These are phyloP conservation scores for Perkinsus olseni DNA, from an alignment of 169 alveolate genomes.

Conservation along the genomic window DNA sequence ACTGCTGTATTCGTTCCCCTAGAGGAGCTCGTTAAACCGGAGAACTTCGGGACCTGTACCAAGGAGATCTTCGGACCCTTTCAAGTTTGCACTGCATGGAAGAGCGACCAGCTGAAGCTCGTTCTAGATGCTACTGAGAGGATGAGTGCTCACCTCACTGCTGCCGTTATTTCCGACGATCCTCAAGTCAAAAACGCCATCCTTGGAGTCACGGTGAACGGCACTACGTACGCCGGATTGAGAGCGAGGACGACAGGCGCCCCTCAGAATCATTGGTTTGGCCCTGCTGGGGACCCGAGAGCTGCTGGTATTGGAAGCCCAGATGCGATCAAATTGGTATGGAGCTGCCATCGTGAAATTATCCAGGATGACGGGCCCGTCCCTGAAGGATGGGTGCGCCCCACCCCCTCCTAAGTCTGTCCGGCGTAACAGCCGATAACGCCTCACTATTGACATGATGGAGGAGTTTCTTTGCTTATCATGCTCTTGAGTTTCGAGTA, in stretches of 20 bases:
- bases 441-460: not conserved
- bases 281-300: constrained; percentile 76
- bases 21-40: constrained; percentile 18
- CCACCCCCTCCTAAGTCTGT: constrained; percentile 32
- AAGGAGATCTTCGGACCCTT: constrained; percentile 74
- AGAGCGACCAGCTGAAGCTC: constrained; percentile 22
- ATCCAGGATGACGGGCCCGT: constrained; percentile 60
- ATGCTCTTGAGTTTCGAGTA: not conserved
- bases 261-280: constrained; percentile 82
- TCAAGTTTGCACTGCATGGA: constrained; percentile 59
- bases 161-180: constrained; percentile 71
- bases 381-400: constrained; percentile 35
- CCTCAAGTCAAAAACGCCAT: constrained; percentile 27
- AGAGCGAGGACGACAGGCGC: constrained; percentile 88
- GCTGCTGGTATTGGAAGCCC: constrained; percentile 78
- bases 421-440: not conserved
- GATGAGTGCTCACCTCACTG: constrained; percentile 63
- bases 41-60: constrained; percentile 26
- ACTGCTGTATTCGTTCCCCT: constrained; percentile 71
- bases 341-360: constrained; percentile 78
- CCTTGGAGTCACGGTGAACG: constrained; percentile 57
- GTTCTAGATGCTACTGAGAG: constrained; percentile 38
- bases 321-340: constrained; percentile 63
- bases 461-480: not conserved
- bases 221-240: constrained; percentile 71